These are phyloP conservation scores for Cryphonectria parasitica DNA, from an alignment of 2,329 filamentous ascomycete species.

Conservation along the genomic window DNA sequence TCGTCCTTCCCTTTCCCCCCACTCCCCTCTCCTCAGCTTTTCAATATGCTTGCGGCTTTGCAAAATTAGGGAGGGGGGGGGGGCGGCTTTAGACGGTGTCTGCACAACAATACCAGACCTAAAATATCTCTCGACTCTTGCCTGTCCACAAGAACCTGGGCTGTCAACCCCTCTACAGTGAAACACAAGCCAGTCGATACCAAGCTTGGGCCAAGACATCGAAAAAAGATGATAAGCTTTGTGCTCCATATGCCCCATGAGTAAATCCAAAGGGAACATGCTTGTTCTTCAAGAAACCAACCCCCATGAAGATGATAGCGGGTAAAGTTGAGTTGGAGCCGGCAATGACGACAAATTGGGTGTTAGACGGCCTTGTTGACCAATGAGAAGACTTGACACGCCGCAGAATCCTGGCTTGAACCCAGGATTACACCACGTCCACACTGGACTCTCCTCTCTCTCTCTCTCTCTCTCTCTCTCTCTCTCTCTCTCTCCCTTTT, in stretches of 20 bases:
- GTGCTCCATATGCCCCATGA: conserved; percentile 5
- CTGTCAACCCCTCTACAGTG: neutral
- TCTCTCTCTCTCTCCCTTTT: neutral
- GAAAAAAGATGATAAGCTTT: conserved; percentile 12
- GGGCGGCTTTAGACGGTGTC: neutral
- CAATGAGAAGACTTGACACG: neutral
- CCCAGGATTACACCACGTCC: neutral
- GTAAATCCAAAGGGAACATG: neutral
- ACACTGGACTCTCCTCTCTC: too few species aligned
- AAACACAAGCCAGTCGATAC: conserved; percentile 9
- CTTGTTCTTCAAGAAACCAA: neutral
- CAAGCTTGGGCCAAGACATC: neutral
- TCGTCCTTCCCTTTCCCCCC: neutral
- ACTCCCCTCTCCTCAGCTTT: neutral
- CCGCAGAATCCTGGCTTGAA: neutral
- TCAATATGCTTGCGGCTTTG: neutral
- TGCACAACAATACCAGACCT: neutral
- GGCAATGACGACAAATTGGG: conserved; percentile 22
- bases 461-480: neutral
- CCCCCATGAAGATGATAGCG: conserved; percentile 12
- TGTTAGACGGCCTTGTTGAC: neutral
- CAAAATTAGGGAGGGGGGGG: neutral
- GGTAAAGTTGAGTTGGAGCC: conserved; percentile 13
- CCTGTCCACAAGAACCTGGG: conserved; percentile 31
- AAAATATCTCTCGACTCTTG: neutral